phyloP scores from a whole-genome alignment of 2,329 filamentous ascomycete species.

The Penicillium paneum region DNA sequence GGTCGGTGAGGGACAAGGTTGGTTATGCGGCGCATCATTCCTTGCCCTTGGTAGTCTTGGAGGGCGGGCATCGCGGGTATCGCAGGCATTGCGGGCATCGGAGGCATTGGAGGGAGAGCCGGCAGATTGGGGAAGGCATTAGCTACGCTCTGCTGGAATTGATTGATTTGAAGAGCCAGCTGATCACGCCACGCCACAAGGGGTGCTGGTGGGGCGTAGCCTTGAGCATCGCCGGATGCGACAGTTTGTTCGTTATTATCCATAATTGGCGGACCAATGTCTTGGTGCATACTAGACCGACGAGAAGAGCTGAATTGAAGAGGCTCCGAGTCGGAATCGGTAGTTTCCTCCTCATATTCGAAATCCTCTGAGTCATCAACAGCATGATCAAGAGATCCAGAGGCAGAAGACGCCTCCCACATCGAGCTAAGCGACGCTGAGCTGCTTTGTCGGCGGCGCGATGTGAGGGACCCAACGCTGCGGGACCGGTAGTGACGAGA shows the following conservation, averaged over 20 bases:
- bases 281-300: conserved; percentile 38
- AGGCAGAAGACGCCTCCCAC: conserved; percentile 57
- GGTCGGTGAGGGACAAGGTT: conserved; percentile 69
- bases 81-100: conserved; percentile 51
- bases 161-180: conserved; percentile 68
- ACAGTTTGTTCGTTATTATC: conserved; percentile 26
- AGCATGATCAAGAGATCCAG: conserved; percentile 46
- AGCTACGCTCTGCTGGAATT: conserved; percentile 69
- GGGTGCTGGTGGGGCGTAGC: conserved; percentile 56
- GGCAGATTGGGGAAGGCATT: conserved; percentile 63
- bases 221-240: conserved; percentile 27
- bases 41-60: conserved; percentile 70
- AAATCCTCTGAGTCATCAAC: conserved; percentile 40
- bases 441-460: conserved; percentile 59
- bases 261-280: conserved; percentile 25
- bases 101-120: conserved; percentile 56
- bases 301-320: conserved; percentile 33
- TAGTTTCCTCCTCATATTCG: conserved; percentile 27
- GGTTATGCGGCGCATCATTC: conserved; percentile 69
- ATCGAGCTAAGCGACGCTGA: conserved; percentile 64
- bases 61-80: conserved; percentile 62
- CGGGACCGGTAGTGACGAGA: conserved; percentile 63
- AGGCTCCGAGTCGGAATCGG: conserved; percentile 19
- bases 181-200: conserved; percentile 72
- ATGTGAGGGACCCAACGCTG: conserved; percentile 57